phyloP scores from a whole-genome alignment of 176 grass and related monocot species.

The Cocos nucifera region DNA sequence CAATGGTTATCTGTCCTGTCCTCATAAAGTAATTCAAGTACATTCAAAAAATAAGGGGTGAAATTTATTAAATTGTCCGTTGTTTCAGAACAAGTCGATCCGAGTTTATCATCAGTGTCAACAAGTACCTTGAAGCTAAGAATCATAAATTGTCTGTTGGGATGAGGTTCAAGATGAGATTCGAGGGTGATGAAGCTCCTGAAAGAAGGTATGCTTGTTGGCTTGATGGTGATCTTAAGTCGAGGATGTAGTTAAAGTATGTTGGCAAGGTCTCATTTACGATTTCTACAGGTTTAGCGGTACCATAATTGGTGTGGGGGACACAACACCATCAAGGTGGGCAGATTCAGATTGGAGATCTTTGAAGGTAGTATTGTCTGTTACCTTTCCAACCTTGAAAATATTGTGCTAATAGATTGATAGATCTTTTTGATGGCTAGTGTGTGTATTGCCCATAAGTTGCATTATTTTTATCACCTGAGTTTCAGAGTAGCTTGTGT shows the following conservation, averaged over 20 bases:
- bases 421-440: too few relatives aligned
- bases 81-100: constrained; percentile 65
- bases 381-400: too few relatives aligned
- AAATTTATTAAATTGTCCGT: neutral
- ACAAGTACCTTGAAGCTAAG: constrained; percentile 90
- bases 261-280: constrained; percentile 4
- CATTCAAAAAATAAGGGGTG: too few relatives aligned
- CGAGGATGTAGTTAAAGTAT: too few relatives aligned
- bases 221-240: too few relatives aligned
- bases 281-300: constrained; percentile 74
- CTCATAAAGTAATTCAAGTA: too few relatives aligned
- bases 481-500: too few relatives aligned
- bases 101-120: constrained; percentile 80
- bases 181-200: constrained; percentile 88
- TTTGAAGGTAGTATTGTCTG: constrained; percentile 44
- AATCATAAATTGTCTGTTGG: constrained; percentile 72
- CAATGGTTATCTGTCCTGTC: too few relatives aligned
- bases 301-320: constrained; percentile 67
- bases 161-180: constrained; percentile 94
- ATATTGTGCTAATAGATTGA: too few relatives aligned
- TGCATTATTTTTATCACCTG: too few relatives aligned
- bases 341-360: constrained; percentile 86
- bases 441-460: too few relatives aligned
- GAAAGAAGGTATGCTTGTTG: constrained; percentile 59
- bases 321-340: constrained; percentile 53